Conservation (phyloP, 1,139 yeast genomes). For the Yamadazyma atmosphaerica region DNA sequence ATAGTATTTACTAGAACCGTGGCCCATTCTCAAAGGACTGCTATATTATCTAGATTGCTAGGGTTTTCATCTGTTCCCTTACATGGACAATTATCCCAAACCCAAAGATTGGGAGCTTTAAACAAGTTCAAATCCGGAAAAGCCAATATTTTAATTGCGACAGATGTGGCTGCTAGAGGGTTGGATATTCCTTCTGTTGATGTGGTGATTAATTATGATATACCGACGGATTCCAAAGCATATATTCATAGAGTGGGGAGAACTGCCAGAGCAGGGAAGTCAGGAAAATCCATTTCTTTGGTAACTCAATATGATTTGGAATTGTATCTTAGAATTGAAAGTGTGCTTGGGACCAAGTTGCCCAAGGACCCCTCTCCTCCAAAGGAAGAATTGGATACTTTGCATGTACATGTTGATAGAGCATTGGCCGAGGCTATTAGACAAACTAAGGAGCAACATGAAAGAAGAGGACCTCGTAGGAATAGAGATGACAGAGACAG, state of each 20-base stretch:
- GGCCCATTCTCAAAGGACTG: slow-evolving; percentile 91
- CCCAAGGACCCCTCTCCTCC: slow-evolving; percentile 79
- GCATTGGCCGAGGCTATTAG: slow-evolving; percentile 90
- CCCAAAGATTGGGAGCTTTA: slow-evolving; percentile 89
- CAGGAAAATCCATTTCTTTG: slow-evolving; percentile 88
- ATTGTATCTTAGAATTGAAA: slow-evolving; percentile 83
- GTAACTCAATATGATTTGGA: slow-evolving; percentile 96
- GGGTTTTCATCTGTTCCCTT: slow-evolving; percentile 91
- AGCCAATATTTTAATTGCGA: slow-evolving; percentile 83
- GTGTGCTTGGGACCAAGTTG: slow-evolving; percentile 74
- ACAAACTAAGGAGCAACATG: slow-evolving; percentile 76
- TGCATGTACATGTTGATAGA: slow-evolving; percentile 86
- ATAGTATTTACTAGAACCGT: slow-evolving; percentile 93
- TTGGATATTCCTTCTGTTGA: slow-evolving; percentile 95
- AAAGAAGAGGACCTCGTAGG: slow-evolving; percentile 28
- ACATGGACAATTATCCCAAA: slow-evolving; percentile 91
- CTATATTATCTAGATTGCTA: slow-evolving; percentile 73
- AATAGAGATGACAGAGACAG: slow-evolving; percentile 47
- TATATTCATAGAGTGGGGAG: slow-evolving; percentile 97
- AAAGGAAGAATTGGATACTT: slow-evolving; percentile 71
- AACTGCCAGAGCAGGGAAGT: slow-evolving; percentile 96
- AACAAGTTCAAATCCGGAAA: slow-evolving; percentile 89
- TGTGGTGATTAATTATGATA: slow-evolving; percentile 87
- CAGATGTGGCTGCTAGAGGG: slow-evolving; percentile 98
- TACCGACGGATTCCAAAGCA: slow-evolving; percentile 97